Conservation (phyloP, 495 filamentous ascomycete genomes). For the Aspergillus mulundensis region DNA sequence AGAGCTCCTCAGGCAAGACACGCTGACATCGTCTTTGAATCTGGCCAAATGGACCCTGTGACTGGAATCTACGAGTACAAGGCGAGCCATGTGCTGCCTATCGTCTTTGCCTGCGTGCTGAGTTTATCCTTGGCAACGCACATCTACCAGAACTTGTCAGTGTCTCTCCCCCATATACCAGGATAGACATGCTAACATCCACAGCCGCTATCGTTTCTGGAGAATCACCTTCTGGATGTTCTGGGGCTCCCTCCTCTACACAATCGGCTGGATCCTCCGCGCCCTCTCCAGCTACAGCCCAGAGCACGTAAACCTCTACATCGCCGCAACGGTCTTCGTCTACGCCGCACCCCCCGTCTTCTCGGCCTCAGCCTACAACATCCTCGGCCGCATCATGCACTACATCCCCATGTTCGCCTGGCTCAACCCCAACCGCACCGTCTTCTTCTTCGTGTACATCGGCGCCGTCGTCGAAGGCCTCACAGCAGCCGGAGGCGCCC, state of each 20-base stretch:
- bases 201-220: conserved; percentile 38
- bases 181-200: not conserved
- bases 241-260: conserved; percentile 39
- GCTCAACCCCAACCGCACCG: conserved; percentile 35
- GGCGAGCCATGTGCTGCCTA: conserved; percentile 38
- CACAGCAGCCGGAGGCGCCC: conserved; percentile 37
- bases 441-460: conserved; percentile 11
- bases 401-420: conserved; percentile 41
- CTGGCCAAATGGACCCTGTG: not conserved
- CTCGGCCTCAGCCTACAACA: conserved; percentile 56
- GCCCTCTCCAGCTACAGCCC: conserved; percentile 35
- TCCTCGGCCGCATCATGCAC: conserved; percentile 51
- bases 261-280: conserved; percentile 40
- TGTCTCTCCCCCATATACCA: not conserved
- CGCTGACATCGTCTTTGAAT: no score
- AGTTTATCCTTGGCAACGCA: conserved; percentile 32
- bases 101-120: conserved; percentile 34
- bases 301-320: conserved; percentile 38
- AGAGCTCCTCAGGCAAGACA: not conserved
- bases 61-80: conserved; percentile 20
- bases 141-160: conserved; percentile 33
- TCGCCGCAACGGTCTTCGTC: conserved; percentile 48
- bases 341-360: conserved; percentile 51
- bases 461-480: conserved; percentile 27
- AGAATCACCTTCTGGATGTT: conserved; percentile 42